Base-by-base conservation (phyloP, 2,329 filamentous ascomycete species). In the Hypocrella siamensis region DNA sequence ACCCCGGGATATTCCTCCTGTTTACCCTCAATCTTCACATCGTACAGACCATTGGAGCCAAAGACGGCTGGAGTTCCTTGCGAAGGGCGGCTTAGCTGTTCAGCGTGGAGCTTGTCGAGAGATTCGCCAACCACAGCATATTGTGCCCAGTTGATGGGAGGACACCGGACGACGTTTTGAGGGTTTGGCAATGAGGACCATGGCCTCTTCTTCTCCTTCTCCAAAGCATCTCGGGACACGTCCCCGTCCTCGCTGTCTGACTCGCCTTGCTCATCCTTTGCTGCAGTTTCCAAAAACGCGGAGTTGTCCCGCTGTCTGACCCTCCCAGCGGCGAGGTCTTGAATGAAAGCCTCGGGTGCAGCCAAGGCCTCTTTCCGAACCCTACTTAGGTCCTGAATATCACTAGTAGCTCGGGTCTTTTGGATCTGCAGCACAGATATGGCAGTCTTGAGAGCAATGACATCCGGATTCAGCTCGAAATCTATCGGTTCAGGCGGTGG, bases 111-210 rank as follows among this genome's bases (percentile, higher is more conserved):
- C 49, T 75, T 80, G 53, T 94, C 84, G 22, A 94, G 63, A 2
- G 82, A 73, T 16, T 55, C 50, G 30, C 84, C 86, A 3, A 90
- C 75, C n/a, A 94, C 67, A 43, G 83, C 82, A 53, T 96, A 96
- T 49, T 93, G 86, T 10, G 76, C 73, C 88, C 88, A 96, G 59
- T 94, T 93, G 47, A 96, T 77, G 7, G 83, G 79, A 7, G 88
- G 88, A 57, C 78, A 84, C 26, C 86, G 75, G 17, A 92, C 77
- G 1, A 96, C 62, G 42, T 80, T 80, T 52, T 94, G 88, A 6
- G 81, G 74, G 11, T 67, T 68, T 1, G 86, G 86, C 11, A 94
- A 68, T 14, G 58, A 58, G 3, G 70, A 61, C 60, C 85, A 85
- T 3, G 58, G 40, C 19, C 40, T 44, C 16, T 43, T 46, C 34